Conservation (phyloP, 352 stramenopile genomes). For the Globisporangium recalcitrans region DNA sequence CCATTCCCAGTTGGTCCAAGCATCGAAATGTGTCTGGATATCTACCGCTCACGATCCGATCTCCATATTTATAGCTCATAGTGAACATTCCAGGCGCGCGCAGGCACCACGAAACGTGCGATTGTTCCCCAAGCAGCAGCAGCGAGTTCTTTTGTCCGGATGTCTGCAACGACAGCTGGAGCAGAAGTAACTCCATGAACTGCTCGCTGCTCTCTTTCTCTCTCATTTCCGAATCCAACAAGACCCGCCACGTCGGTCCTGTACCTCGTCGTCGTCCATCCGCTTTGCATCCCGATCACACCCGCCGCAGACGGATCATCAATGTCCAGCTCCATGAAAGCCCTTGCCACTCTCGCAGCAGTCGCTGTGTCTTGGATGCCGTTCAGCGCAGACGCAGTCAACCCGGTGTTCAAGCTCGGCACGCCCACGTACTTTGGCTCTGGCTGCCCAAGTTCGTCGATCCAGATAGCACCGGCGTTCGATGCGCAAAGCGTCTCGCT, state of each 20-base stretch:
- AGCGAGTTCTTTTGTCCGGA: not conserved
- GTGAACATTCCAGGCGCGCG: not conserved
- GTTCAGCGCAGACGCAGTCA: not conserved
- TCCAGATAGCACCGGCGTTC: constrained; percentile 20
- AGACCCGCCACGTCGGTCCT: not conserved
- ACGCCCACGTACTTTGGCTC: constrained; percentile 27
- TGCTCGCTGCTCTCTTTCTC: not conserved
- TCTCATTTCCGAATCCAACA: constrained; percentile 1
- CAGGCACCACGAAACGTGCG: not conserved
- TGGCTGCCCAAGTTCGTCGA: constrained; percentile 26
- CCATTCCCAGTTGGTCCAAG: not conserved
- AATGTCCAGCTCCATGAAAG: not conserved
- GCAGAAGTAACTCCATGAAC: no score
- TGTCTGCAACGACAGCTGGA: constrained; percentile 2
- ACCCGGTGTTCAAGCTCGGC: constrained; percentile 20
- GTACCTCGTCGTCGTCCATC: not conserved
- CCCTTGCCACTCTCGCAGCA: not conserved
- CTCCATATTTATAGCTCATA: not conserved
- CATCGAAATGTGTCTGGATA: not conserved
- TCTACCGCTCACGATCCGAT: not conserved
- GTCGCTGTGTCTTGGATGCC: not conserved
- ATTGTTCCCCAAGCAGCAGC: not conserved
- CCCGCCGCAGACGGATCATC: not conserved
- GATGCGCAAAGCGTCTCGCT: constrained; percentile 32
- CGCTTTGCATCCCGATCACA: not conserved